Evolutionary conservation across 805 yeast species (phyloP).

Genomic region (Candida schatavii): DNA sequence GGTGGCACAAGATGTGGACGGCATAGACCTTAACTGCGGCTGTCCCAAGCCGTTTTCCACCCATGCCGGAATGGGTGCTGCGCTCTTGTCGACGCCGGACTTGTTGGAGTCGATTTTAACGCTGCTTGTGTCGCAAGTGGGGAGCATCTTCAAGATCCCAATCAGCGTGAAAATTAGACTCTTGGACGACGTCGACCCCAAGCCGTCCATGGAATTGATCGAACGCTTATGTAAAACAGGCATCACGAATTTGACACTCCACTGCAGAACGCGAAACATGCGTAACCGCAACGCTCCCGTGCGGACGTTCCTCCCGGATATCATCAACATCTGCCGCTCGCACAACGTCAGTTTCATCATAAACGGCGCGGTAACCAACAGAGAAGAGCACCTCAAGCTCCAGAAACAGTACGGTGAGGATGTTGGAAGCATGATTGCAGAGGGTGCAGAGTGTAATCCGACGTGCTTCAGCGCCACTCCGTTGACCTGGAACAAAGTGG

Average conservation of each 20-base stretch:
- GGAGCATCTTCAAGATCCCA: conserved; percentile 70
- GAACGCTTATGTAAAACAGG: conserved; percentile 62
- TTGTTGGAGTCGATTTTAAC: conserved; percentile 64
- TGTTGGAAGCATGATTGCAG: conserved; percentile 93
- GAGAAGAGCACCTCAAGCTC: conserved; percentile 51
- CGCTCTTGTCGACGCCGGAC: conserved; percentile 79
- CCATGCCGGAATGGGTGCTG: conserved; percentile 98
- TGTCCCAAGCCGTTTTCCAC: conserved; percentile 95
- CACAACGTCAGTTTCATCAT: conserved; percentile 70
- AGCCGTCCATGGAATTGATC: conserved; percentile 58
- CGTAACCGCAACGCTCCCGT: conserved; percentile 81
- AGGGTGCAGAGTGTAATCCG: conserved; percentile 84
- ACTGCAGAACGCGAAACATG: conserved; percentile 88
- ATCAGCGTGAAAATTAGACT: conserved; percentile 89
- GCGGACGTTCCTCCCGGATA: conserved; percentile 61
- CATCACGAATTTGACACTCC: conserved; percentile 79
- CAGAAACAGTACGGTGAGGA: conserved; percentile 48
- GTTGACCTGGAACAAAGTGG: conserved; percentile 52
- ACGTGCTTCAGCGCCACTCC: conserved; percentile 57
- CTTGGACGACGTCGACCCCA: conserved; percentile 54
- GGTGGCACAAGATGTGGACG: conserved; percentile 84
- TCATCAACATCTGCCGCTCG: conserved; percentile 58
- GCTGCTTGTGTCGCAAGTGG: conserved; percentile 74
- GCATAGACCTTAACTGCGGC: conserved; percentile 92
- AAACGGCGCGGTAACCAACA: conserved; percentile 70